phyloP scores from a whole-genome alignment of 768 basidiomycete species.

The Lactarius pseudohatsudake region DNA sequence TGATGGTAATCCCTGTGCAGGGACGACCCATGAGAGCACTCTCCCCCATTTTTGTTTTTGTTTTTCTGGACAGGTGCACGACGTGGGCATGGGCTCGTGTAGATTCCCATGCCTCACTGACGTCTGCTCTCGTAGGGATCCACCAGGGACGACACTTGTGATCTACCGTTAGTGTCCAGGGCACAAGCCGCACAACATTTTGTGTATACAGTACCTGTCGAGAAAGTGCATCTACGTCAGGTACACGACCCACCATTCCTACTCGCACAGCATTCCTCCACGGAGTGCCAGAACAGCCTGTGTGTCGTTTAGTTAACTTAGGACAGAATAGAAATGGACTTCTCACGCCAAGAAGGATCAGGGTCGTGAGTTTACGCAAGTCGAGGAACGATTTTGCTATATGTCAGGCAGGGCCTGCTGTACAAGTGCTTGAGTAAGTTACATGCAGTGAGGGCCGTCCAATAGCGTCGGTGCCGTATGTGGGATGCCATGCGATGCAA shows the following conservation, averaged over 20 bases:
- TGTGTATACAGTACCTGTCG: not conserved
- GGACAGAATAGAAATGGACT: not conserved
- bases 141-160: not conserved
- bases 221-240: not conserved
- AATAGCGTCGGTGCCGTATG: no score
- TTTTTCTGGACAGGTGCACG: not conserved
- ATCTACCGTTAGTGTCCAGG: not conserved
- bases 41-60: not conserved
- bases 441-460: not conserved
- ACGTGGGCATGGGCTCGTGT: not conserved
- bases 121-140: conserved; percentile 13
- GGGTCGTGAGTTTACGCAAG: not conserved
- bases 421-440: not conserved
- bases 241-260: no score
- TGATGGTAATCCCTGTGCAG: not conserved
- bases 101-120: not conserved
- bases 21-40: not conserved
- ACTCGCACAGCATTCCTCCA: not conserved
- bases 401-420: not conserved
- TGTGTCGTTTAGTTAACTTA: no score
- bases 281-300: no score
- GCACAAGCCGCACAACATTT: conserved; percentile 1
- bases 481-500: conserved; percentile 1
- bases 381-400: not conserved
- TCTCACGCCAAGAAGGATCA: not conserved